These are phyloP conservation scores for Diplodia intermedia DNA, from an alignment of 2,329 filamentous ascomycete species.

Conservation along the genomic window DNA sequence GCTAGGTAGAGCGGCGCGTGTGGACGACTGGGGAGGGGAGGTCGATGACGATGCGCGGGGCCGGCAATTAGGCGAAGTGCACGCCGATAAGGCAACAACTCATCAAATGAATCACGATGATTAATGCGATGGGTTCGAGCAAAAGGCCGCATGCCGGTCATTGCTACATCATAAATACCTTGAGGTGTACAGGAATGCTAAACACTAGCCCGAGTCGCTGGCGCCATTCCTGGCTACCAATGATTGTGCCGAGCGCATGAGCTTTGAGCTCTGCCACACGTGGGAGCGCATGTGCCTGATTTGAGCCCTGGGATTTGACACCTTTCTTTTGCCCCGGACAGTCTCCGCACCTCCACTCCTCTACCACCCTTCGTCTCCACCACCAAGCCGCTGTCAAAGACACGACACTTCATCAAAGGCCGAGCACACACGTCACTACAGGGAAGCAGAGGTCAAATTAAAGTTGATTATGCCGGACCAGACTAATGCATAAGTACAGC, in stretches of 20 bases:
- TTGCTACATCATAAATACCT: not conserved
- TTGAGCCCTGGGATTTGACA: constrained; percentile 20
- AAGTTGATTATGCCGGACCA: constrained; percentile 11
- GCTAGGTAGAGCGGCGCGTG: constrained; percentile 12
- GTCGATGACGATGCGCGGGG: constrained; percentile 30
- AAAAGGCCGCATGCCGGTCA: constrained; percentile 6
- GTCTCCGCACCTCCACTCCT: not conserved
- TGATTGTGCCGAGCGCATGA: not conserved
- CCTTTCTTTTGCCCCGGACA: not conserved
- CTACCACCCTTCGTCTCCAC: not conserved
- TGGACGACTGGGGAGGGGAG: constrained; percentile 15
- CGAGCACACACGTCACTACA: not conserved
- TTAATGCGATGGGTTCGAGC: not conserved
- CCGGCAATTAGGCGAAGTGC: constrained; percentile 23
- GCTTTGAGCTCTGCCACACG: constrained; percentile 25
- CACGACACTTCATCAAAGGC: not conserved
- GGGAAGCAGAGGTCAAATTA: constrained; percentile 1
- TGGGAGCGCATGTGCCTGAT: constrained; percentile 23
- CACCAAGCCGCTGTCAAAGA: not conserved
- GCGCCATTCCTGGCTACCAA: not conserved
- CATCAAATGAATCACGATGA: constrained; percentile 21
- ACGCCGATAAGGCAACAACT: not conserved
- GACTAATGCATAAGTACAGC: constrained; percentile 15
- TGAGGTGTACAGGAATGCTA: not conserved
- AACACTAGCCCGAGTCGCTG: not conserved